Conservation (phyloP, 768 basidiomycete genomes). For the Macrolepiota fuliginosa region DNA sequence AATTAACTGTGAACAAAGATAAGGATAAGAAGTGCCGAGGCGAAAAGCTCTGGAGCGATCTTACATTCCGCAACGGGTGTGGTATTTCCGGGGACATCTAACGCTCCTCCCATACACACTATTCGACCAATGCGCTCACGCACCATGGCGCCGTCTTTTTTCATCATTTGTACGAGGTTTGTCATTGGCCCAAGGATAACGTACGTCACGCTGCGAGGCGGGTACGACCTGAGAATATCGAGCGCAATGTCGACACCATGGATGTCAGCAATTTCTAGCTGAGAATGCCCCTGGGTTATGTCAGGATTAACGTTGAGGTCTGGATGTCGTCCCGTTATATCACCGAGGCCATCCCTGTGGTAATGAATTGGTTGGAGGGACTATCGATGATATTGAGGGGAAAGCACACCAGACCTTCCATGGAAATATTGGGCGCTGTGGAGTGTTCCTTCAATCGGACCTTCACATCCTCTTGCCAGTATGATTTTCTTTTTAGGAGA, state of each 20-base stretch:
- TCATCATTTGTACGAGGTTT: constrained; percentile 69
- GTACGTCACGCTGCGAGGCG: constrained; percentile 61
- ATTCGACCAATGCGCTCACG: constrained; percentile 65
- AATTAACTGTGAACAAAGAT: constrained; percentile 58
- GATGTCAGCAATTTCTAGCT: constrained; percentile 43
- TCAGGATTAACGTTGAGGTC: constrained; percentile 45
- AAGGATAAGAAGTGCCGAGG: not conserved
- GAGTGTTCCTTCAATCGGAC: constrained; percentile 67
- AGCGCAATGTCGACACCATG: constrained; percentile 54
- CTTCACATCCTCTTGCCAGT: constrained; percentile 59
- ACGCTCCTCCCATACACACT: constrained; percentile 89
- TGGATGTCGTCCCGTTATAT: constrained; percentile 60
- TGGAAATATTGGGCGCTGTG: constrained; percentile 87
- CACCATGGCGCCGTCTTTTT: constrained; percentile 50
- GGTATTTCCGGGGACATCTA: constrained; percentile 90
- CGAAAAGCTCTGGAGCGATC: constrained; percentile 20
- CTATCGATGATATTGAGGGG: not conserved
- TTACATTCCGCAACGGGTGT: constrained; percentile 81
- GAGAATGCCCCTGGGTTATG: constrained; percentile 29
- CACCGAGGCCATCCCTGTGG: constrained; percentile 65
- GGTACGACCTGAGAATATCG: constrained; percentile 49
- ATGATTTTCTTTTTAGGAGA: constrained; percentile 49
- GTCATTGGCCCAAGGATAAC: constrained; percentile 77
- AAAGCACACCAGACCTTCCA: constrained; percentile 48
- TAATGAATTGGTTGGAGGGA: not conserved